These are phyloP conservation scores for Trametes polyzona DNA, from an alignment of 1,284 basidiomycete species.

Conservation along the genomic window DNA sequence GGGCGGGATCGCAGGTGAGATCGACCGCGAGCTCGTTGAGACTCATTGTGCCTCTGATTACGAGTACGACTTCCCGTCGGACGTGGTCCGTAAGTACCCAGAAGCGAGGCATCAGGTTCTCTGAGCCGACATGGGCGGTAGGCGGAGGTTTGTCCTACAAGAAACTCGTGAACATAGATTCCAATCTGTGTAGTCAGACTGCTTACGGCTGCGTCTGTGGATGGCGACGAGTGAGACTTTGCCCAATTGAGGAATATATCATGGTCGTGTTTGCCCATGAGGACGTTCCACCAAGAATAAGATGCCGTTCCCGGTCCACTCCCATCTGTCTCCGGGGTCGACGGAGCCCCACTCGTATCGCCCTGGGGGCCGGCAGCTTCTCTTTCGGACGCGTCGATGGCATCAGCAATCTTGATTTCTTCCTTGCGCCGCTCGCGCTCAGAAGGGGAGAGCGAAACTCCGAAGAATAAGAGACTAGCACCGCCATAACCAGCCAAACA, in stretches of 20 bases:
- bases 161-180: neutral
- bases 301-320: slow-evolving; percentile 24
- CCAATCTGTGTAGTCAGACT: no score
- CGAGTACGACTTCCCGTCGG: slow-evolving; percentile 72
- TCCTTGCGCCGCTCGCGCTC: slow-evolving; percentile 41
- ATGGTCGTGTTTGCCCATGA: slow-evolving; percentile 75
- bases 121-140: slow-evolving; percentile 62
- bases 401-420: slow-evolving; percentile 62
- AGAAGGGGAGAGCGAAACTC: slow-evolving; percentile 51
- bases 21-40: slow-evolving; percentile 85
- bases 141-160: slow-evolving; percentile 18
- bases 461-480: slow-evolving; percentile 77
- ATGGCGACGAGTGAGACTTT: slow-evolving; percentile 28
- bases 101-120: slow-evolving; percentile 76
- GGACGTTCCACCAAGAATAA: slow-evolving; percentile 82
- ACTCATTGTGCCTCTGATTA: slow-evolving; percentile 81
- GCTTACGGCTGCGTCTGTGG: slow-evolving; percentile 10
- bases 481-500: slow-evolving; percentile 82
- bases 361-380: slow-evolving; percentile 43
- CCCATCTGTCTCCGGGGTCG: slow-evolving; percentile 2
- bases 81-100: slow-evolving; percentile 82
- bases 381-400: slow-evolving; percentile 70
- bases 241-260: slow-evolving; percentile 74
- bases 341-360: neutral
- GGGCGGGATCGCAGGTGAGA: slow-evolving; percentile 73